Evolutionary conservation across 2,329 filamentous ascomycete genomes (phyloP).

Genomic region (Ophiostoma ips): DNA sequence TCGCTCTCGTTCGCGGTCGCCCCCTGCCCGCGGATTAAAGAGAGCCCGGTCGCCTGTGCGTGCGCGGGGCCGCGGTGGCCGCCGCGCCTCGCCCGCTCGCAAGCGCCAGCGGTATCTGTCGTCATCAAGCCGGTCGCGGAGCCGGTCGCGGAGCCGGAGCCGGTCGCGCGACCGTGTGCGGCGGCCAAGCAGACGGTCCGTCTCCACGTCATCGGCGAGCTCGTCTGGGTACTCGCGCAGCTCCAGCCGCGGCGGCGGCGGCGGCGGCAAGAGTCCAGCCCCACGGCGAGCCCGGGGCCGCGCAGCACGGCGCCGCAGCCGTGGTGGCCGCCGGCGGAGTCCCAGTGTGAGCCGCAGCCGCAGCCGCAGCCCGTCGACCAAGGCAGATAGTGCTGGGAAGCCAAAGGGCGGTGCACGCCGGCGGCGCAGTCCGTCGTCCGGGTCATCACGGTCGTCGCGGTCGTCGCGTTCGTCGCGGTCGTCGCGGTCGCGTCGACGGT

Average conservation of each 20-base stretch:
- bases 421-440: constrained; percentile 35
- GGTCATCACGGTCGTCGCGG: constrained; percentile 36
- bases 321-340: constrained; percentile 14
- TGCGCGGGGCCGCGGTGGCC: constrained; percentile 27
- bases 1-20: constrained; percentile 2
- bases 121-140: constrained; percentile 33
- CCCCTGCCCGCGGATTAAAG: background rate
- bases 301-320: background rate
- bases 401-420: constrained; percentile 13
- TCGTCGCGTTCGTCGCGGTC: no score
- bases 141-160: constrained; percentile 29
- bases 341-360: constrained; percentile 19
- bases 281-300: background rate
- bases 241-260: constrained; percentile 16
- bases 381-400: background rate
- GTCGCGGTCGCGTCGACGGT: constrained; percentile 24
- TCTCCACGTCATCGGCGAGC: constrained; percentile 18
- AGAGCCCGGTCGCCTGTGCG: constrained; percentile 5
- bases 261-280: constrained; percentile 5
- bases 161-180: constrained; percentile 29
- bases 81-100: constrained; percentile 21
- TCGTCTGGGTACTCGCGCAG: constrained; percentile 22
- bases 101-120: constrained; percentile 38
- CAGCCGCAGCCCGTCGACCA: constrained; percentile 2
- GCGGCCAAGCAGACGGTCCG: constrained; percentile 20